These are phyloP conservation scores for Pseudogymnoascus sp. DNA, from an alignment of 2,329 filamentous ascomycete species.

Conservation along the genomic window DNA sequence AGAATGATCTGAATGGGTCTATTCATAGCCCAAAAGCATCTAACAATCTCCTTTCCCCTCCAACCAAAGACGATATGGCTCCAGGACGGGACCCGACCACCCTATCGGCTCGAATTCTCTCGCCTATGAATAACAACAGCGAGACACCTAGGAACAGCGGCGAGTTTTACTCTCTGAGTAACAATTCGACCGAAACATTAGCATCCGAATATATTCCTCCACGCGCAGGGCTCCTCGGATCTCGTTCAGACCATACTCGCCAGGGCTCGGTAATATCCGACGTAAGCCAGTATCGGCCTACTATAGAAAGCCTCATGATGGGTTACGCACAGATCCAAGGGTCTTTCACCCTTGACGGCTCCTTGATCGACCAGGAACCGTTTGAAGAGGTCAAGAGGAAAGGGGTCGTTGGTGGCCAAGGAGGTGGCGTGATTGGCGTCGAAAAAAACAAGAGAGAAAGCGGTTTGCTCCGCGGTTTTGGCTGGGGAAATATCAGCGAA, in stretches of 20 bases:
- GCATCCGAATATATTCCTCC: constrained; percentile 77
- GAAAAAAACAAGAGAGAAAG: constrained; percentile 66
- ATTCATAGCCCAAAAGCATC: neutral
- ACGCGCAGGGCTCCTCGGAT: constrained; percentile 34
- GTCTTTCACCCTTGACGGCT: constrained; percentile 85
- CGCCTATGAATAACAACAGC: constrained; percentile 64
- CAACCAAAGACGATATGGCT: constrained; percentile 32
- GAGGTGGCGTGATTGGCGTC: constrained; percentile 76
- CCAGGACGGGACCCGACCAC: constrained; percentile 50
- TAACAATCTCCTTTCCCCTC: constrained; percentile 20
- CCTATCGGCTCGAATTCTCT: constrained; percentile 62
- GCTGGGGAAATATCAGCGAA: constrained; percentile 81
- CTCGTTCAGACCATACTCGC: constrained; percentile 34
- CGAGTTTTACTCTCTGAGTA: constrained; percentile 91
- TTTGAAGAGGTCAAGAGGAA: constrained; percentile 97
- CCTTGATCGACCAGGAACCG: constrained; percentile 76
- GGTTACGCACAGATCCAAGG: constrained; percentile 92
- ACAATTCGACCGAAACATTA: constrained; percentile 88
- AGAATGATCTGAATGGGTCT: neutral
- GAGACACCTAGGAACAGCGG: constrained; percentile 84
- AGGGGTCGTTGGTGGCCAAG: constrained; percentile 79
- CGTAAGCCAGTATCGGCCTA: constrained; percentile 40
- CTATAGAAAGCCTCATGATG: constrained; percentile 84
- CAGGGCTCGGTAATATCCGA: constrained; percentile 38
- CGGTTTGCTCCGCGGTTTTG: constrained; percentile 74